phyloP scores from a whole-genome alignment of 2,329 filamentous ascomycete genomes.

The Claviceps arundinis region DNA sequence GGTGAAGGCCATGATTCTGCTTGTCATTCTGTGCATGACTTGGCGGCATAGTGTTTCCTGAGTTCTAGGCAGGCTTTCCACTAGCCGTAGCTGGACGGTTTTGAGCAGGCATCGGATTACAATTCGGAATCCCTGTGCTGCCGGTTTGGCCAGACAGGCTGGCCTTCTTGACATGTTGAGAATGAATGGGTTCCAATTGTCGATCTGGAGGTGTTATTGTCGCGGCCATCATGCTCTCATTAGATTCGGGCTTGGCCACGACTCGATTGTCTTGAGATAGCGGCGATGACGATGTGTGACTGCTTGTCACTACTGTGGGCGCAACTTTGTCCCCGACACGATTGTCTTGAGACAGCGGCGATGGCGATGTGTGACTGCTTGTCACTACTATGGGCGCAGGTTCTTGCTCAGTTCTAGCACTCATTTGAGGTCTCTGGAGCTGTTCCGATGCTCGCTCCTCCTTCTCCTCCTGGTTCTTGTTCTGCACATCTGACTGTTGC shows the following conservation, averaged over 20 bases:
- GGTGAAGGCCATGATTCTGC: not conserved
- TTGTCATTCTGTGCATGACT: not conserved
- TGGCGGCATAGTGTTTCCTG: constrained; percentile 6
- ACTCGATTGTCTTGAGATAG: constrained; percentile 1
- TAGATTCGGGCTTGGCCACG: not conserved
- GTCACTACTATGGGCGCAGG: not conserved
- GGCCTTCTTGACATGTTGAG: not conserved
- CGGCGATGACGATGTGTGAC: constrained; percentile 2
- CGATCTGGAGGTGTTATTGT: too few species aligned
- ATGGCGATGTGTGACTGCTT: constrained; percentile 1
- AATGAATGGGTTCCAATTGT: not conserved
- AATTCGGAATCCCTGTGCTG: not conserved
- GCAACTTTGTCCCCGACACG: not conserved
- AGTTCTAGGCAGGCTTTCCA: constrained; percentile 9
- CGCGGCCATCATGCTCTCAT: not conserved
- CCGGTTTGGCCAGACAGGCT: not conserved
- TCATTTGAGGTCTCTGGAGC: not conserved
- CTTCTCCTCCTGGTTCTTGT: not conserved
- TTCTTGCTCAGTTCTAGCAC: constrained; percentile 1
- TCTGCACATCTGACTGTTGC: not conserved
- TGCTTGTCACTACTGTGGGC: not conserved
- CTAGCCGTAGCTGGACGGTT: constrained; percentile 1
- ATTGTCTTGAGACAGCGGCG: constrained; percentile 1
- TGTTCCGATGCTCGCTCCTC: not conserved
- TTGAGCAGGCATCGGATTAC: not conserved